These are phyloP conservation scores for Acacia acuminata DNA, from an alignment of 306 rosid genomes.

Conservation along the genomic window DNA sequence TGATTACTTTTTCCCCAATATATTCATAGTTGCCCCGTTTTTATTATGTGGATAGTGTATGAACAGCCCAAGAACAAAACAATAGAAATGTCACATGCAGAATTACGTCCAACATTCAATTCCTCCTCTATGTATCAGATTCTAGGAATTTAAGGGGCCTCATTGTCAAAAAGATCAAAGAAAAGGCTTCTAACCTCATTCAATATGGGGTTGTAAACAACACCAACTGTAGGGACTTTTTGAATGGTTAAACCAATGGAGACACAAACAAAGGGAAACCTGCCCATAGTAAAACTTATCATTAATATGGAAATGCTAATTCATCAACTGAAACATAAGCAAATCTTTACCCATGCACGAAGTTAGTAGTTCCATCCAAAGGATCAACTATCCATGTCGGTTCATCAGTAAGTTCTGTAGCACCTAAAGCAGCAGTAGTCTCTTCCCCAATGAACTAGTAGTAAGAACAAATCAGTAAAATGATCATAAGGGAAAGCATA, in stretches of 20 bases:
- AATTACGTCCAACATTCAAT: background rate
- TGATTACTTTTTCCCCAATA: background rate
- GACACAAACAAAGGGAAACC: constrained; percentile 87
- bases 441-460: constrained; percentile 87
- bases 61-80: background rate
- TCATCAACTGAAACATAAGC: constrained; percentile 21
- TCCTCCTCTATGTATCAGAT: background rate
- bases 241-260: constrained; percentile 79
- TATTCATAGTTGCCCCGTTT: background rate
- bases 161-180: background rate
- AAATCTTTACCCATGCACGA: constrained; percentile 77
- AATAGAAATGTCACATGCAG: background rate
- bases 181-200: constrained; percentile 61
- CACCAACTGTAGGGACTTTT: constrained; percentile 81
- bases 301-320: constrained; percentile 10
- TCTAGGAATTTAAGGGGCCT: background rate
- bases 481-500: background rate
- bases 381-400: constrained; percentile 95
- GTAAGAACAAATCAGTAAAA: constrained; percentile 17
- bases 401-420: constrained; percentile 70
- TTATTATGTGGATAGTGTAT: background rate
- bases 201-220: constrained; percentile 85
- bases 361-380: constrained; percentile 89
- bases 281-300: constrained; percentile 25
- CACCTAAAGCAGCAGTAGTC: constrained; percentile 80